Percentiles rank a stretch among this genome's conserved stretches.
These are phyloP conservation scores for Xylariaceae sp. DNA, from an alignment of 2,329 filamentous ascomycete genomes.

Conservation along the genomic window DNA sequence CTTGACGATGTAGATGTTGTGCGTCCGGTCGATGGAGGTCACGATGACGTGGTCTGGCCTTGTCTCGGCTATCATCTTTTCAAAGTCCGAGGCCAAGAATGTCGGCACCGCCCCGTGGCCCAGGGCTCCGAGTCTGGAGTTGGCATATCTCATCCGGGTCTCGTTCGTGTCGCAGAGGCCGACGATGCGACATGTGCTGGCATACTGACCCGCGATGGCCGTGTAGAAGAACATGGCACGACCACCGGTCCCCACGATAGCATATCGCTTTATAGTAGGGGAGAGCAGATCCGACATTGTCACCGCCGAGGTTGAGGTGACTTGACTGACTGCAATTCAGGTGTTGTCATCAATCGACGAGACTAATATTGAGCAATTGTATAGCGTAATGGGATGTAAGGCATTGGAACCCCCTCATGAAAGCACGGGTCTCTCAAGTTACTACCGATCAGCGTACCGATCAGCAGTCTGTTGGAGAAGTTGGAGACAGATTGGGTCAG, in stretches of 20 bases:
- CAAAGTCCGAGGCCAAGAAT: slow-evolving; percentile 54
- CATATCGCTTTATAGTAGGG: slow-evolving; percentile 43
- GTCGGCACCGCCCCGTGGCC: slow-evolving; percentile 50
- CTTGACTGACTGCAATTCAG: too few species aligned
- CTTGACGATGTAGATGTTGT: slow-evolving; percentile 58
- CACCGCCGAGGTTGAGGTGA: too few species aligned
- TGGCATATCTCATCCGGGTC: slow-evolving; percentile 57
- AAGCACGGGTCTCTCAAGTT: too few species aligned
- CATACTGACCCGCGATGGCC: slow-evolving; percentile 53
- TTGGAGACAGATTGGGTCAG: slow-evolving; percentile 8
- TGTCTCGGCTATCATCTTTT: slow-evolving; percentile 55
- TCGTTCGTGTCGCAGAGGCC: slow-evolving; percentile 60
- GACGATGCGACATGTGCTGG: slow-evolving; percentile 49
- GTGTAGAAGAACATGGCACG: slow-evolving; percentile 61
- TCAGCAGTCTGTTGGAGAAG: slow-evolving; percentile 9
- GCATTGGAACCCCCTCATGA: too few species aligned
- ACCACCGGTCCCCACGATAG: slow-evolving; percentile 57
- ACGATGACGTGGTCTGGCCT: slow-evolving; percentile 61
- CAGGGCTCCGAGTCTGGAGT: slow-evolving; percentile 44
- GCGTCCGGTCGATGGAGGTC: slow-evolving; percentile 61
- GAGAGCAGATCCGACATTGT: slow-evolving; percentile 20
- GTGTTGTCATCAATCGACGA: too few species aligned
- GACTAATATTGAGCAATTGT: too few species aligned
- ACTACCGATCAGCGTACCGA: too few species aligned
- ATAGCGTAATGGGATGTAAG: too few species aligned